Evolutionary conservation across 2,329 filamentous ascomycete genomes (phyloP).

Genomic region (Colletotrichum sidae): DNA sequence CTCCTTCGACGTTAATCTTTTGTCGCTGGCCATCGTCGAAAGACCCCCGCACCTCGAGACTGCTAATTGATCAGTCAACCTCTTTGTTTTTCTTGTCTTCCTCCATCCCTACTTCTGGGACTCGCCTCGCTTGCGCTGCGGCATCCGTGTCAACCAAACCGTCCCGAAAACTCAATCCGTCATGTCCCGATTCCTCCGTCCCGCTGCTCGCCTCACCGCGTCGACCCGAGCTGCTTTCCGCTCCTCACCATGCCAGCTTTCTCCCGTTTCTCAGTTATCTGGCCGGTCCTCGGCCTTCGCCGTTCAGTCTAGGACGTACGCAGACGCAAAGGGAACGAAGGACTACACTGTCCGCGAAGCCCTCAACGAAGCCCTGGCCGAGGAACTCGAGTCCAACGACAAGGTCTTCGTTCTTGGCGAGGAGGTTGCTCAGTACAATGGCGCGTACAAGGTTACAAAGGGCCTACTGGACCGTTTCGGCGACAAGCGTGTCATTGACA

Average conservation of each 20-base stretch:
- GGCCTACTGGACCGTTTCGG: slow-evolving; percentile 97
- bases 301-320: slow-evolving; percentile 66
- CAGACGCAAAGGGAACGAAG: slow-evolving; percentile 74
- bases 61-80: slow-evolving; percentile 10
- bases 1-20: slow-evolving; percentile 34
- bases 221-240: slow-evolving; percentile 53
- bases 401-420: slow-evolving; percentile 98
- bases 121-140: slow-evolving; percentile 20
- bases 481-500: slow-evolving; percentile 97
- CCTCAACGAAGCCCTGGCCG: slow-evolving; percentile 95
- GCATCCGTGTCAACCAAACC: slow-evolving; percentile 9
- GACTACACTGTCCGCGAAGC: slow-evolving; percentile 98
- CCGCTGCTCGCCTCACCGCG: slow-evolving; percentile 60
- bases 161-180: slow-evolving; percentile 33
- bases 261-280: slow-evolving; percentile 51
- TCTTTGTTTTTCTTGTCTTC: background rate
- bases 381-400: slow-evolving; percentile 93
- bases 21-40: slow-evolving; percentile 37
- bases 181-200: slow-evolving; percentile 66
- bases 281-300: slow-evolving; percentile 50
- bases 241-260: slow-evolving; percentile 46
- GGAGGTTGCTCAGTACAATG: slow-evolving; percentile 99
- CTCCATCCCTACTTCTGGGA: slow-evolving; percentile 5
- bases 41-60: slow-evolving; percentile 26
- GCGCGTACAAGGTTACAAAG: slow-evolving; percentile 99